Base-by-base conservation (phyloP, 2,329 filamentous ascomycete genomes). In the Cladosporium sphaerospermum region DNA sequence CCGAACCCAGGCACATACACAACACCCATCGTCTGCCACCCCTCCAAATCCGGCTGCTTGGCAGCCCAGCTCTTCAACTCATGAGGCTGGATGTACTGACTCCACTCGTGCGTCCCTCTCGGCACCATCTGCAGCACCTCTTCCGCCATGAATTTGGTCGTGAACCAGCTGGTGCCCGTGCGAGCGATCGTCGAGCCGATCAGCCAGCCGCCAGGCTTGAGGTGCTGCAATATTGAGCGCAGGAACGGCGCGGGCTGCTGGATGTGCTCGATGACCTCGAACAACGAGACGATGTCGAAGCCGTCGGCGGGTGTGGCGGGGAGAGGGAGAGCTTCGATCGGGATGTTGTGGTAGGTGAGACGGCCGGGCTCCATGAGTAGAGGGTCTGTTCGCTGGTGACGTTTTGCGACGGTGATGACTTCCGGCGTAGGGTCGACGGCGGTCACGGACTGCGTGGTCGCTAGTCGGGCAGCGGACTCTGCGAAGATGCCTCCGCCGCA, bases 401-500 rank as follows among this genome's bases (percentile, higher is more conserved):
- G 78, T 56, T 82, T 79, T 1, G 93, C 93, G 51, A 96, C 82
- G 54, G 78, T 75, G 8, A 95, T 76, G 28, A 93, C 87, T 41
- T 82, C 81, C 1, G 83, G 78, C 10, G 85, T 88, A 0, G 89
- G 88, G 69, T 95, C 89, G 60, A 95, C 85, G 44, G 84, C 89
- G 0, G 83, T 85, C 2, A 93, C 88, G 47, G 74, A 78, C 2
- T 67, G 66, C 0, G 86, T 88, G 40, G 73, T 76, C 0, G 79
- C 72, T 33, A 91, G 72, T 5, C 89, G 79, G 1, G 89, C 88
- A 0, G 88, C 87, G 14, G 82, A 87, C 71, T 97, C 93, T 54
- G 92, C 90, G 68, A 97, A 96, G 69, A 97, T 97, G 57, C 93
- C 93, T 18, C 92, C 93, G 57, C 93, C 93, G 71, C 93, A 97